Base-by-base conservation (phyloP, 371 early-diverging fungal genomes). In the Lichtheimia hyalospora region DNA sequence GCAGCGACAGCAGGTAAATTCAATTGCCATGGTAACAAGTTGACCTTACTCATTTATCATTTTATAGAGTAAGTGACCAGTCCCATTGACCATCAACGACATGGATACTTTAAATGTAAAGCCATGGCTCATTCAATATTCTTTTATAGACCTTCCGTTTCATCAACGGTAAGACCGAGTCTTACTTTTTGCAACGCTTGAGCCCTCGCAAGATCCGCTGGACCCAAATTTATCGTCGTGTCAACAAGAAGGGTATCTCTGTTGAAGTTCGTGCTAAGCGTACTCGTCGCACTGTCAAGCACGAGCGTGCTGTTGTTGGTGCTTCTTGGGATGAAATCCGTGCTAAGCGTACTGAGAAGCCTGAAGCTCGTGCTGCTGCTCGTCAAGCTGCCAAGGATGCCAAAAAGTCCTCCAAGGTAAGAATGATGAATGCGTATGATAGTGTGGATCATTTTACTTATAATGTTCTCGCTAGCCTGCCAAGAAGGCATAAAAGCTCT, bases 171-270 rank as follows among this genome's bases (percentile, higher is more conserved):
- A 98, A 98, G 91, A 80, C 86, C 72, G 93, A 94, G 81, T 96
- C 96, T 60, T 86, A 92, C 75, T 98, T 95, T 91, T 86, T 92
- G 62, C 96, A 96, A 85, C 88, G 90, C 71, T 85, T 91, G 85
- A 98, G 96, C 89, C 96, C 96, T 54, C 93, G 97, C 75, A 96
- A 96, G 89, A 87, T 97, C 75, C 84, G 88, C 84, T 98, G 98
- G 98, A 97, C 98, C 57, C 84, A 88, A 44, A 91, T 96, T 69
- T 97, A 89, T 93, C 94, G 98, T 81, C 94, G 94, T 81, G 86
- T 95, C 75, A 93, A 97, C 92, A 94, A 94, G 91, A 98, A 98
- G 94, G 98, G 96, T 80, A 88, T 94, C 78, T 91, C 91, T 70
- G 95, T 94, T 78, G 97, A 96, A 84, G 87, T 89, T 53, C 75